Evolutionary conservation across 2,329 filamentous ascomycete species (phyloP).

Genomic region (Cladophialophora exuberans): DNA sequence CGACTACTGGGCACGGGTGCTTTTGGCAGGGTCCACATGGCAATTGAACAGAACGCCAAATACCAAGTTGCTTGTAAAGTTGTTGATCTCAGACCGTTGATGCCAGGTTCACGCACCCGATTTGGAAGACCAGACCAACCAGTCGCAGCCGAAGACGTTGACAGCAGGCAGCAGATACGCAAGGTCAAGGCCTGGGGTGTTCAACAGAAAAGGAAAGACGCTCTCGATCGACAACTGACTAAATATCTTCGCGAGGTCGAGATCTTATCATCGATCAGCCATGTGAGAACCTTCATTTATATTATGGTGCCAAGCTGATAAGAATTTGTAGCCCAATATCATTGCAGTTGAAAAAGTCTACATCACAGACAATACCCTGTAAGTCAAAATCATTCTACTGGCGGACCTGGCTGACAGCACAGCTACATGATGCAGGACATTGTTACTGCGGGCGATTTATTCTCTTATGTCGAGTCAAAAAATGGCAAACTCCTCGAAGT

Average conservation of each 20-base stretch:
- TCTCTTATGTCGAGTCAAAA: conserved; percentile 60
- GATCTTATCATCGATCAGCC: conserved; percentile 56
- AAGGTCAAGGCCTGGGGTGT: conserved; percentile 29
- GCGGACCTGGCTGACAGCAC: conserved; percentile 22
- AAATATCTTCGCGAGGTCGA: conserved; percentile 45
- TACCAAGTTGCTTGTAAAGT: conserved; percentile 52
- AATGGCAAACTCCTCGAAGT: conserved; percentile 51
- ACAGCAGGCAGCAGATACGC: conserved; percentile 20
- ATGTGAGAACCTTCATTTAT: conserved; percentile 44
- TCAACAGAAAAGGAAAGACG: conserved; percentile 28
- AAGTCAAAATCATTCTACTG: conserved; percentile 32
- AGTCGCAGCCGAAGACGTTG: conserved; percentile 28
- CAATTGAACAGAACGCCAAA: conserved; percentile 37
- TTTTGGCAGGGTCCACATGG: conserved; percentile 49
- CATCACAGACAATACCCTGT: conserved; percentile 56
- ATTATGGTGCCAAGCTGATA: not conserved
- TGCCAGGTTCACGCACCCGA: conserved; percentile 9
- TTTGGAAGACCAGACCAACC: conserved; percentile 25
- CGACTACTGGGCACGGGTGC: conserved; percentile 47
- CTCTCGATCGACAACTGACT: conserved; percentile 38
- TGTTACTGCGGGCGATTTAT: conserved; percentile 62
- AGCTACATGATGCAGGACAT: conserved; percentile 66
- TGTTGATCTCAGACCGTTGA: conserved; percentile 42
- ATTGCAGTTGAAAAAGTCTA: conserved; percentile 61
- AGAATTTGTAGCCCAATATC: conserved; percentile 57